Base-by-base conservation (phyloP, 139 green algal species). In the Closterium sp. region DNA sequence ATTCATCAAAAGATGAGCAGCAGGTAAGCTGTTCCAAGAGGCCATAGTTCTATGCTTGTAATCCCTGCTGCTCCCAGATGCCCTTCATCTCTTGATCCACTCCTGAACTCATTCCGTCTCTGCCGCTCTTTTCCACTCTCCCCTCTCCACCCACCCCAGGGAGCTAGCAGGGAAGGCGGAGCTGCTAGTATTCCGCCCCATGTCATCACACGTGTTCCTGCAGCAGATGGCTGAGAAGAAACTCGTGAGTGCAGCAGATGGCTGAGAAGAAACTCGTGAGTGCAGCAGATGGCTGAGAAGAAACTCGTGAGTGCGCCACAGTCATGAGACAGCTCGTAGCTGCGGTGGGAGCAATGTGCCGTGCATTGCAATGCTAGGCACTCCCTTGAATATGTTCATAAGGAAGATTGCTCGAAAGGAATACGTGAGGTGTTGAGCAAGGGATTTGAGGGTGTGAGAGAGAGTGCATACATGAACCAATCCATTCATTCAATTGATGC, bases 161-260 rank as follows among this genome's bases (percentile, higher is more conserved):
- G 90, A 93, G 38, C 84, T 50, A 1, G 31, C 88, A 30, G 90
- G 90, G 0, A 93, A 93, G 87, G 90, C 90, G 17, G 90, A 93
- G 90, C 84, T 93, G 30, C 90, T 93, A 6, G 85, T 93, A 19
- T 93, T 93, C 17, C 4, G 85, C 1, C 90, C 85, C 50, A 24
- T 93, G 24, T 84, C 85, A 4, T 28, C 91, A 0, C 90, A 93
- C 85, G 86, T 31, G 42, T 93, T 93, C 50, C 32, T 93, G 17
- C 62, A 90, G 32, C 90, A 90, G 85, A 93, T 93, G 90, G 90
- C 84, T 29, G 73, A 90, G 19, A 93, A 90, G 45, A 93, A 93
- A 29, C 50, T 93, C 84, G 90, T 93, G 24, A 89, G 89, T 29
- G 28, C 29, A 89, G 31, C 90, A 93, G 79, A 93, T 93, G 90